Base-by-base conservation (phyloP, 371 early-diverging fungal genomes). In the Catenaria anguillulae region DNA sequence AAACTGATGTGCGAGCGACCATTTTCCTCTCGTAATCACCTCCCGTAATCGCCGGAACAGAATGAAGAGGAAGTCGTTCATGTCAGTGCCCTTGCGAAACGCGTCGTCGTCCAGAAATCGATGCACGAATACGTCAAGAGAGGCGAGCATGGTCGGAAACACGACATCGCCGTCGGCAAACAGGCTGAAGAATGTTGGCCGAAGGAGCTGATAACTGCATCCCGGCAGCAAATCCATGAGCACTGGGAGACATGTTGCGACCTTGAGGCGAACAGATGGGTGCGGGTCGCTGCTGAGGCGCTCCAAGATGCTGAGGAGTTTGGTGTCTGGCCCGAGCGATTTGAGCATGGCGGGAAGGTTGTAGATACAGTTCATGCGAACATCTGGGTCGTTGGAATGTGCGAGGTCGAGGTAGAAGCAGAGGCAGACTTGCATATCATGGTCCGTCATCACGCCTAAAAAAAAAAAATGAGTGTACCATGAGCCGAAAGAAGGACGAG, bases 41-140 rank as follows among this genome's bases (percentile, higher is more conserved):
- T 54, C 56, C 17, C 62, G 62, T 2, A 48, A 13, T 29, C 35
- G 19, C 17, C 62, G 62, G 21, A 62, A 50, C 3, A 62, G 13
- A 52, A 50, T 50, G 34, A 62, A 55, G 4, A 62, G 37, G 21
- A 62, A 50, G 17, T 62, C 62, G 56, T 62, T 40, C 62, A 62
- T 62, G 31, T 62, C 40, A 5, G 33, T 62, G 59, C 46, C 62
- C 62, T 52, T 23, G 12, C 21, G 23, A 10, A 48, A 48, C 29
- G 48, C 24, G 24, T 19, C n/a, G 24, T 48, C 48, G 12, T 19
- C n/a, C 48, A 48, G 12, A n/a, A 48, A 48, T 12, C 24, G 48
- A 23, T n/a, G 48, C 48, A n/a, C 24, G 2, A 24, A n/a, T 12
- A 12, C 40, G 23, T 60, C 42, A 3, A 37, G 17, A 2, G 37